phyloP scores from a whole-genome alignment of 139 green algal species.

The Eudorina sp. region DNA sequence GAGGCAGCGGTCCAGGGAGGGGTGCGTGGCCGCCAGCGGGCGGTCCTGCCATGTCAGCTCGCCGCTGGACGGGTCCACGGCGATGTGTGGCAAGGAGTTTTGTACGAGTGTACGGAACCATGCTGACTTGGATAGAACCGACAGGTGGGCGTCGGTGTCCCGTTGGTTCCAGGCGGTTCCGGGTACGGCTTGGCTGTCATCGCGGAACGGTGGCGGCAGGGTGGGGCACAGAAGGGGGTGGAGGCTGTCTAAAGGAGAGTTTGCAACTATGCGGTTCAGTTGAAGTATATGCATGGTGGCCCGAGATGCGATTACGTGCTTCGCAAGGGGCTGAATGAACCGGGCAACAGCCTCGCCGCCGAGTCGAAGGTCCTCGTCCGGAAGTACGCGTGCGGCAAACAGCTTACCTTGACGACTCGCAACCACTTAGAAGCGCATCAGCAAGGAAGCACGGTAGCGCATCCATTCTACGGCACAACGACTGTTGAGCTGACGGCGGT shows the following conservation, averaged over 20 bases:
- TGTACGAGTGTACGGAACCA: conserved; percentile 16
- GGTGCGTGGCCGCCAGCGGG: neutral
- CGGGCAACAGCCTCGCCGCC: too few relatives aligned
- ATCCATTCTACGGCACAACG: neutral
- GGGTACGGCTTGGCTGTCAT: conserved; percentile 9
- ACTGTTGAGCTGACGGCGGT: neutral
- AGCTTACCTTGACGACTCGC: neutral
- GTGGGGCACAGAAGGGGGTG: too few relatives aligned
- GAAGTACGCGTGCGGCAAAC: too few relatives aligned
- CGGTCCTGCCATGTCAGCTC: neutral
- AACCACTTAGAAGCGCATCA: neutral
- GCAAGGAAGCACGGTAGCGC: neutral
- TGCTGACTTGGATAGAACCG: neutral
- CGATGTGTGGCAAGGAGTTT: neutral
- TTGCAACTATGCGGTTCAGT: too few relatives aligned
- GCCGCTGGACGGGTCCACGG: neutral
- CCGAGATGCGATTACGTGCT: too few relatives aligned
- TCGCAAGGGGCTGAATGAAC: too few relatives aligned
- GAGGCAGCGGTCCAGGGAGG: neutral
- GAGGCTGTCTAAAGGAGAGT: too few relatives aligned
- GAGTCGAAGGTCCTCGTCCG: too few relatives aligned
- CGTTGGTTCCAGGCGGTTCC: neutral
- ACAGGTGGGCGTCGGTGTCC: neutral
- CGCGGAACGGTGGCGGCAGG: neutral
- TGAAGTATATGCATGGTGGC: too few relatives aligned